Conservation (phyloP, 331 rosid species). For the Malus hybrid region DNA sequence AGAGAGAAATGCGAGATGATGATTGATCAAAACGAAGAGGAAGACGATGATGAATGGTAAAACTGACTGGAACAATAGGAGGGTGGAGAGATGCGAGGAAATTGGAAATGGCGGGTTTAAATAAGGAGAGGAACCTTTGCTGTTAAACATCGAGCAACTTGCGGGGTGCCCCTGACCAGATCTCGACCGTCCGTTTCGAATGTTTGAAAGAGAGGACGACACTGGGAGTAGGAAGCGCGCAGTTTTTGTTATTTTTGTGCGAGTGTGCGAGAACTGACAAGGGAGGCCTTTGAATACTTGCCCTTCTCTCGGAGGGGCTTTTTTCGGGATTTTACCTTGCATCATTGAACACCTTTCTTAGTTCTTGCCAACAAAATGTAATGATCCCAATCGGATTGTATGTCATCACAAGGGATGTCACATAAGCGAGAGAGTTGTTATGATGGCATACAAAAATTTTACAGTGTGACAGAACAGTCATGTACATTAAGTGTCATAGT, state of each 20-base stretch:
- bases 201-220: conserved; percentile 20
- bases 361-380: neutral
- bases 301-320: neutral
- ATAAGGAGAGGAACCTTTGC: conserved; percentile 9
- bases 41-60: neutral
- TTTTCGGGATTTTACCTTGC: neutral
- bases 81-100: conserved; percentile 24
- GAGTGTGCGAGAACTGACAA: neutral
- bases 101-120: conserved; percentile 15
- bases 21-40: neutral
- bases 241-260: conserved; percentile 30
- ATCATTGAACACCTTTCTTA: neutral
- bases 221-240: conserved; percentile 27
- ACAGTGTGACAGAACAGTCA: neutral
- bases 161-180: conserved; percentile 34
- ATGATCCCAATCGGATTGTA: neutral
- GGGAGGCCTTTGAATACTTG: neutral
- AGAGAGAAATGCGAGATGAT: conserved; percentile 25
- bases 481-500: no score
- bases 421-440: neutral
- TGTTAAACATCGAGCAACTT: conserved; percentile 41
- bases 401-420: neutral
- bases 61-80: neutral
- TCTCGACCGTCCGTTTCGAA: conserved; percentile 43
- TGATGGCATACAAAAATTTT: neutral